Conservation (phyloP, 805 yeast genomes). For the Zygosaccharomyces kombuchaensis region DNA sequence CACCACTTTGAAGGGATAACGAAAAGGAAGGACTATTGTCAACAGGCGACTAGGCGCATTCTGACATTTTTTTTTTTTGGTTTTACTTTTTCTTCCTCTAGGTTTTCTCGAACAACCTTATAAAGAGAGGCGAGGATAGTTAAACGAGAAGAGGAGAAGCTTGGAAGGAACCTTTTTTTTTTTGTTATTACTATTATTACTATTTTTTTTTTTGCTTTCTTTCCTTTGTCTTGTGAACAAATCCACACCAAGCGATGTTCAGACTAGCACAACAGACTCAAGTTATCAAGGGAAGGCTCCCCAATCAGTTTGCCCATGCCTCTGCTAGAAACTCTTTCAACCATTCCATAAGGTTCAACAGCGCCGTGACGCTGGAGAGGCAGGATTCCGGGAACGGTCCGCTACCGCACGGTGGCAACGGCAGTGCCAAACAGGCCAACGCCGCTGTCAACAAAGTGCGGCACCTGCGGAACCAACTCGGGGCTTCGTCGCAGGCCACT, state of each 20-base stretch:
- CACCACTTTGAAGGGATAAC: background rate
- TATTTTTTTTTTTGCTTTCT: background rate
- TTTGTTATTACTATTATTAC: background rate
- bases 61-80: background rate
- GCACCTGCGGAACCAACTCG: conserved; percentile 20
- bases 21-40: background rate
- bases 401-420: conserved; percentile 8
- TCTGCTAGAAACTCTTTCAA: conserved; percentile 37
- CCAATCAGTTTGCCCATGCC: conserved; percentile 39
- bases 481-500: conserved; percentile 9
- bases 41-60: background rate
- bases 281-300: conserved; percentile 36
- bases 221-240: background rate
- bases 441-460: conserved; percentile 32
- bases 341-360: conserved; percentile 38
- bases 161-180: background rate
- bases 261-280: conserved; percentile 35
- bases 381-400: conserved; percentile 11
- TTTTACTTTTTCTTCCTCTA: background rate
- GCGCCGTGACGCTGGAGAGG: conserved; percentile 35
- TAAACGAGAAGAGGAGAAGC: conserved; percentile 1
- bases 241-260: conserved; percentile 21
- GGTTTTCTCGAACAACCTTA: background rate
- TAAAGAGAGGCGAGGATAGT: background rate
- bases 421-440: conserved; percentile 20